Percentiles rank a stretch among this genome's conserved stretches.
Conservation (phyloP, 768 basidiomycete genomes). For the Amanita inopinata region DNA sequence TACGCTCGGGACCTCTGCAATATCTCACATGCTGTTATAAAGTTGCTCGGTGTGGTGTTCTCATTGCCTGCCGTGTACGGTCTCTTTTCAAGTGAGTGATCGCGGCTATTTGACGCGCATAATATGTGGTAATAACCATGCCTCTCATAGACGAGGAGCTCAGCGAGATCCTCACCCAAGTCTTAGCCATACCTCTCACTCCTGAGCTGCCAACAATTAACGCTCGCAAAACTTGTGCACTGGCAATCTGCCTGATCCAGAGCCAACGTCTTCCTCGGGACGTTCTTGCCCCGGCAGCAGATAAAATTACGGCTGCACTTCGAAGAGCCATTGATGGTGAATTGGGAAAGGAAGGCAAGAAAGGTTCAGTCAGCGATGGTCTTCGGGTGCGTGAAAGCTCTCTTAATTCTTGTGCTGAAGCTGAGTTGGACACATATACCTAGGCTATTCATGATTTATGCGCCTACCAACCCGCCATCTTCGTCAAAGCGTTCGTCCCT, state of each 20-base stretch:
- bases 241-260: conserved; percentile 69
- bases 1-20: conserved; percentile 74
- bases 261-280: conserved; percentile 54
- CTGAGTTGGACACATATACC: conserved; percentile 4
- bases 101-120: conserved; percentile 9
- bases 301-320: conserved; percentile 62
- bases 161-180: conserved; percentile 44
- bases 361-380: conserved; percentile 70
- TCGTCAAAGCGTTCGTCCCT: conserved; percentile 53
- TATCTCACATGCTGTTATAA: conserved; percentile 60
- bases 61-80: conserved; percentile 47
- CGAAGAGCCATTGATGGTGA: conserved; percentile 75
- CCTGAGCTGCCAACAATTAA: conserved; percentile 69
- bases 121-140: conserved; percentile 8
- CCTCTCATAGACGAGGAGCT: conserved; percentile 44
- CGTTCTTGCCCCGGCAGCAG: conserved; percentile 51
- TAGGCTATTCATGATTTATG: conserved; percentile 70
- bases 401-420: too few relatives aligned
- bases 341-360: conserved; percentile 84
- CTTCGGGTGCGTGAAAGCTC: conserved; percentile 44
- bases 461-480: conserved; percentile 50
- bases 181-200: conserved; percentile 66
- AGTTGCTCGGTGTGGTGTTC: conserved; percentile 51
- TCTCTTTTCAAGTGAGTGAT: conserved; percentile 49
- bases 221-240: conserved; percentile 75